Percentiles rank a stretch among this genome's conserved stretches.
Evolutionary conservation across 257 asterid species (phyloP).

Genomic region (Cynanchum wilfordii): DNA sequence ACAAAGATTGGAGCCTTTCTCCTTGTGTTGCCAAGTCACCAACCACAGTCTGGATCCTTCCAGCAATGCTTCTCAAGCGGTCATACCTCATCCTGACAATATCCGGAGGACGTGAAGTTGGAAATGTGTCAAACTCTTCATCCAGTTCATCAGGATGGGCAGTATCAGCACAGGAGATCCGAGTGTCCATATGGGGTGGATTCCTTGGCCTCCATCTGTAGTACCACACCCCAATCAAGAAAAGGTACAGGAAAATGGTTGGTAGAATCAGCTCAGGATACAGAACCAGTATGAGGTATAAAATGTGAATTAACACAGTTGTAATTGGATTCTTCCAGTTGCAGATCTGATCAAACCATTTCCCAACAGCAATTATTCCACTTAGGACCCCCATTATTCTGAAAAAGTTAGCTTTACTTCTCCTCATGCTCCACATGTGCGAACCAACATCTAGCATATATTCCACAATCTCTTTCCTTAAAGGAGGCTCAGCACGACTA

Average conservation of each 20-base stretch:
- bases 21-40: constrained; percentile 58
- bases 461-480: constrained; percentile 47
- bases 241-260: constrained; percentile 44
- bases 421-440: constrained; percentile 60
- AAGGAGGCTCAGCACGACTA: constrained; percentile 50
- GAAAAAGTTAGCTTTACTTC: constrained; percentile 52
- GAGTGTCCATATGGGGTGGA: constrained; percentile 52
- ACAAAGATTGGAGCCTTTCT: constrained; percentile 41
- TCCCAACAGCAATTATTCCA: constrained; percentile 43
- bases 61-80: constrained; percentile 47
- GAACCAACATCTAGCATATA: constrained; percentile 50
- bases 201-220: constrained; percentile 54
- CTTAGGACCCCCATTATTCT: constrained; percentile 47
- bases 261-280: constrained; percentile 52
- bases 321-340: constrained; percentile 51
- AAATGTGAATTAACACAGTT: constrained; percentile 40
- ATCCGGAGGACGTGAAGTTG: constrained; percentile 45
- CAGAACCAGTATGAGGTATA: constrained; percentile 39
- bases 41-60: constrained; percentile 44
- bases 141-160: constrained; percentile 50
- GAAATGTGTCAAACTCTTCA: constrained; percentile 52
- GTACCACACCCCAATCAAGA: constrained; percentile 48
- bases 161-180: constrained; percentile 42
- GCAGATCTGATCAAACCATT: constrained; percentile 53
- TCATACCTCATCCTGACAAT: constrained; percentile 48